Evolutionary conservation across 2,329 filamentous ascomycete genomes (phyloP).

Genomic region (Ophiostoma ulmi): DNA sequence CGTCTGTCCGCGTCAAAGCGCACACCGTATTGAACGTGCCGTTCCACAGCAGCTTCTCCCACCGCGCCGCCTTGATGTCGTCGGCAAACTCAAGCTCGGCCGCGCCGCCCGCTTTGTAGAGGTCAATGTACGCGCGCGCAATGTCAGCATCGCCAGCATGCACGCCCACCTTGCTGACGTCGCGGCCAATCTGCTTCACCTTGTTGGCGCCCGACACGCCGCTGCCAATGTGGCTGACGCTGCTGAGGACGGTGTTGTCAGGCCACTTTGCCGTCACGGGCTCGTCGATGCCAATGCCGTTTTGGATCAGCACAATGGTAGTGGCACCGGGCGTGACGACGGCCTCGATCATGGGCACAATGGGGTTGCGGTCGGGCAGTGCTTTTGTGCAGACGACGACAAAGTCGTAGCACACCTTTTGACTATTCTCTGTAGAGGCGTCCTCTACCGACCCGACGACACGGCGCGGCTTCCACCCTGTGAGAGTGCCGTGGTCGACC

Average conservation of each 20-base stretch:
- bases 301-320: conserved; percentile 63
- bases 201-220: conserved; percentile 20
- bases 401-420: conserved; percentile 45
- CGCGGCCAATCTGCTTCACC: conserved; percentile 24
- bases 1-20: conserved; percentile 26
- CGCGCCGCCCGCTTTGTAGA: conserved; percentile 25
- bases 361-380: conserved; percentile 59
- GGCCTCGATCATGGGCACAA: conserved; percentile 53
- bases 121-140: neutral
- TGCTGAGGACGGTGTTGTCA: conserved; percentile 25
- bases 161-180: conserved; percentile 26
- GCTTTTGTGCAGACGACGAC: conserved; percentile 67
- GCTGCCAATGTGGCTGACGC: conserved; percentile 28
- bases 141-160: neutral
- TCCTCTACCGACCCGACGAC: conserved; percentile 37
- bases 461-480: conserved; percentile 23
- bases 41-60: conserved; percentile 29
- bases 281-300: conserved; percentile 66
- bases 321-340: conserved; percentile 52
- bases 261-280: conserved; percentile 35
- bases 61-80: conserved; percentile 26
- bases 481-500: conserved; percentile 24
- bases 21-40: conserved; percentile 27
- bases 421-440: neutral
- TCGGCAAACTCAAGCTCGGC: conserved; percentile 18